A percentile compares a stretch with the other conserved stretches of the same genome.
These are phyloP conservation scores for Quercus alba DNA, from an alignment of 306 rosid species.

Conservation along the genomic window DNA sequence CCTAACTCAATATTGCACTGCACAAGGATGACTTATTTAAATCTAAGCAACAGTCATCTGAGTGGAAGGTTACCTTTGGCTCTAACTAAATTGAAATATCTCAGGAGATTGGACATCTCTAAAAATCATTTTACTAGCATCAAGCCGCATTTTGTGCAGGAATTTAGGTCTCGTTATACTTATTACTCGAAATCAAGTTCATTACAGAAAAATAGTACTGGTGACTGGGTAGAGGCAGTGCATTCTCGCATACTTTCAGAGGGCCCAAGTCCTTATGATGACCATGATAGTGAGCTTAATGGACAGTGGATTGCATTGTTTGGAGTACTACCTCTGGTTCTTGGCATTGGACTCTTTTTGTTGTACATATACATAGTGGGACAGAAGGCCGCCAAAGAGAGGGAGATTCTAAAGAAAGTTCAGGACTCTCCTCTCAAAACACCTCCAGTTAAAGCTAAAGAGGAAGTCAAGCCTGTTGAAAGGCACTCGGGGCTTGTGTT, in stretches of 20 bases:
- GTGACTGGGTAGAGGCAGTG: background rate
- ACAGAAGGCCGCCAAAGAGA: slow-evolving; percentile 26
- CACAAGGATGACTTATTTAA: slow-evolving; percentile 42
- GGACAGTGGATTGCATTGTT: background rate
- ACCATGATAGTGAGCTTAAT: background rate
- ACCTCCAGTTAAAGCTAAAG: slow-evolving; percentile 12
- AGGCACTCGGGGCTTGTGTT: slow-evolving; percentile 50
- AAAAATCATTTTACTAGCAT: slow-evolving; percentile 37
- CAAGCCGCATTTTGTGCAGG: slow-evolving; percentile 15
- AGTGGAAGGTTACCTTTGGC: slow-evolving; percentile 55
- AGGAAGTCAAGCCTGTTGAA: slow-evolving; percentile 27
- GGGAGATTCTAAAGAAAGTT: slow-evolving; percentile 15
- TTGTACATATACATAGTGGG: slow-evolving; percentile 25
- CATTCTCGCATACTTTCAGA: slow-evolving; percentile 4
- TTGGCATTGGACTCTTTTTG: slow-evolving; percentile 30
- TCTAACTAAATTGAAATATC: slow-evolving; percentile 41
- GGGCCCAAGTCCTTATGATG: background rate
- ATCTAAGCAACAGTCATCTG: slow-evolving; percentile 49
- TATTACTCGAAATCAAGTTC: slow-evolving; percentile 7
- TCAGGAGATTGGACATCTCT: slow-evolving; percentile 52
- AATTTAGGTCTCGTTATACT: slow-evolving; percentile 7
- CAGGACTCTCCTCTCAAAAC: slow-evolving; percentile 26
- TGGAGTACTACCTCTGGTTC: background rate
- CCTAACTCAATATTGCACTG: slow-evolving; percentile 41
- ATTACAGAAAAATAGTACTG: background rate